Percentiles rank a stretch among this genome's conserved stretches.
Evolutionary conservation across 2,329 filamentous ascomycete species (phyloP).

Genomic region (Alternaria dauci): DNA sequence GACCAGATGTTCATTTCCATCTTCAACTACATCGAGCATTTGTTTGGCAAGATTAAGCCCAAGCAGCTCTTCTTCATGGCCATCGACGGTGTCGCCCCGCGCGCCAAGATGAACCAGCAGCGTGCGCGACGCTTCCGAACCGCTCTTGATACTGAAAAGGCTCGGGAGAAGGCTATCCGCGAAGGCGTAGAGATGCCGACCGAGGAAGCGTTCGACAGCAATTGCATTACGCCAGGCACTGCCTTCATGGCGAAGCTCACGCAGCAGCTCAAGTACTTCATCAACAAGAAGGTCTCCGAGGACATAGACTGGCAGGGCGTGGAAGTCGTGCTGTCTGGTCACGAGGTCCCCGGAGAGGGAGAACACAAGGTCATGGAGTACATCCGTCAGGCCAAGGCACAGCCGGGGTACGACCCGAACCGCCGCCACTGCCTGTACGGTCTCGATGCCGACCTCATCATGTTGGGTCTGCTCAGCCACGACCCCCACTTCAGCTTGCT

Average conservation of each 20-base stretch:
- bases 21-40: slow-evolving; percentile 99
- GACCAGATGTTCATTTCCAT: slow-evolving; percentile 99
- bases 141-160: slow-evolving; percentile 86
- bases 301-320: slow-evolving; percentile 98
- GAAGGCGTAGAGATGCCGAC: slow-evolving; percentile 94
- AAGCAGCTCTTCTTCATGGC: slow-evolving; percentile 99
- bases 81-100: slow-evolving; percentile 94
- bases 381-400: slow-evolving; percentile 95
- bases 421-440: slow-evolving; percentile 97
- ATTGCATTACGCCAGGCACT: slow-evolving; percentile 97
- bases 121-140: slow-evolving; percentile 94
- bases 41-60: slow-evolving; percentile 98
- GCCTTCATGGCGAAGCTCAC: slow-evolving; percentile 98
- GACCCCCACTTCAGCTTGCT: slow-evolving; percentile 98
- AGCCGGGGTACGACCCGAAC: slow-evolving; percentile 90
- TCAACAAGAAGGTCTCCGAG: slow-evolving; percentile 98
- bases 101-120: slow-evolving; percentile 99
- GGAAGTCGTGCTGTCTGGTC: slow-evolving; percentile 93
- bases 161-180: slow-evolving; percentile 87
- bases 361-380: slow-evolving; percentile 99
- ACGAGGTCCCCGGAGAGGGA: slow-evolving; percentile 96
- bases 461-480: slow-evolving; percentile 95
- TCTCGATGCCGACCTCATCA: slow-evolving; percentile 96
- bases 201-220: slow-evolving; percentile 96
- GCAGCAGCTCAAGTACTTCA: slow-evolving; percentile 93